Base-by-base conservation (phyloP, 2,329 filamentous ascomycete species). In the Calonectria naviculata region DNA sequence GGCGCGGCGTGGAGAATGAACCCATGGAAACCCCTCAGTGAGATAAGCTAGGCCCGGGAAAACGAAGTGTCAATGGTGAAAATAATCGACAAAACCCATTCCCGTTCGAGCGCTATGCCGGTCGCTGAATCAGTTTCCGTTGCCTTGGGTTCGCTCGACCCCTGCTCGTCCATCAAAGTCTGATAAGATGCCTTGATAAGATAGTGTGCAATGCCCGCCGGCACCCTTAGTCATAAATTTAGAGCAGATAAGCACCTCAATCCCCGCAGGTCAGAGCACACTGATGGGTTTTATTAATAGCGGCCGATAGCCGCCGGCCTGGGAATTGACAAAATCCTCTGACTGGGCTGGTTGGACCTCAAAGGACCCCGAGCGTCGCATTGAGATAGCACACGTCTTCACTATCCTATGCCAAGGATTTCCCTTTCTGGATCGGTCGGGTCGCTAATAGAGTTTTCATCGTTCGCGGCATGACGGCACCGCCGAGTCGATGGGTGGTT, bases 151-250 rank as follows among this genome's bases (percentile, higher is more conserved):
- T 56, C 15, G 13, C n/a, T n/a, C 5, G 26, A 36, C 21, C 10
- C 34, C 7, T 8, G 21, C 13, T 15, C n/a, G 21, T 15, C 34
- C 21, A 29, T 29, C 52, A 58, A 38, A 58, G 52, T 38, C 52
- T 58, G 52, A 58, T 58, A 58, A 58, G 52, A 58, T 58, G 21
- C 17, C 21, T 5, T 58, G 52, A 58, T 58, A 58, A 58, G 52
- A 58, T 26, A 58, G 31, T 28, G 31, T 58, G 36, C 21, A 26
- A 36, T 21, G 52, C 52, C 52, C 52, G 52, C 52, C 52, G 52
- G 52, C 52, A 38, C 21, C 52, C 52, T 58, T 58, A 58, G 52
- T 58, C 52, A 58, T 58, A 58, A 58, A 38, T 58, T 58, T 28
- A 1, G 28, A 6, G 3, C 52, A 38, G 52, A 58, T 58, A 58